A percentile compares a stretch with the other conserved stretches of the same genome.
phyloP scores from a whole-genome alignment of 2,329 filamentous ascomycete species.

The Nemania bipapillata region DNA sequence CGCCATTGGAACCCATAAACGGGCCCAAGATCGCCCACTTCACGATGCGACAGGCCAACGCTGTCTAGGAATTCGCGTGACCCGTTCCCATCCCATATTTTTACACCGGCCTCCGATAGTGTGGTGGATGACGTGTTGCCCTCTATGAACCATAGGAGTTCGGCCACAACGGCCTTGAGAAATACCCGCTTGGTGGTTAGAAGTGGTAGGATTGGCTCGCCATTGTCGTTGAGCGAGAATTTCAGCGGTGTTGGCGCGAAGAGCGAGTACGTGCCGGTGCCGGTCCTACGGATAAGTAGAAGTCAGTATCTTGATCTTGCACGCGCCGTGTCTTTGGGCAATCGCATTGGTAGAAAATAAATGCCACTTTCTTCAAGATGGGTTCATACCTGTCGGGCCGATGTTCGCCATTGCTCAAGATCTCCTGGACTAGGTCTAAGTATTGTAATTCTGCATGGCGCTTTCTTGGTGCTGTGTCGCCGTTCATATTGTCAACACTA shows the following conservation, averaged over 20 bases:
- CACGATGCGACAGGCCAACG: conserved; percentile 82
- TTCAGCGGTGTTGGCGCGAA: conserved; percentile 89
- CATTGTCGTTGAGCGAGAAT: conserved; percentile 78
- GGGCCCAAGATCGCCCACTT: conserved; percentile 88
- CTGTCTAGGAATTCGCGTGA: conserved; percentile 89
- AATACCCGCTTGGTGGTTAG: conserved; percentile 98
- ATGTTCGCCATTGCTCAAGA: conserved; percentile 84
- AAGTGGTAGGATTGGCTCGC: conserved; percentile 79
- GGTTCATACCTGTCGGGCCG: conserved; percentile 78
- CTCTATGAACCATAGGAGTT: conserved; percentile 94
- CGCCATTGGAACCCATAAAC: conserved; percentile 99
- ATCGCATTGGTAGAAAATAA: neutral
- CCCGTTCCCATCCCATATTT: conserved; percentile 99
- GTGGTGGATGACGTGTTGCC: conserved; percentile 83
- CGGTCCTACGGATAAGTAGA: conserved; percentile 69
- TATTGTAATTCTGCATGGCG: conserved; percentile 93
- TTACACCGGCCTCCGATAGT: conserved; percentile 82
- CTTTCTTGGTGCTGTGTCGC: conserved; percentile 29
- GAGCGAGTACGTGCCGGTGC: conserved; percentile 89
- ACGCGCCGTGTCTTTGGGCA: neutral
- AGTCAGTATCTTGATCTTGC: neutral
- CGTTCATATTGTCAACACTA: neutral
- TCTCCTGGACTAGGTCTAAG: conserved; percentile 85
- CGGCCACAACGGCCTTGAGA: conserved; percentile 85
- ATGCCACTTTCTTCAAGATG: neutral